Evolutionary conservation across 176 grass and related monocot genomes (phyloP).

Genomic region (Ampelocalamus luodianensis): DNA sequence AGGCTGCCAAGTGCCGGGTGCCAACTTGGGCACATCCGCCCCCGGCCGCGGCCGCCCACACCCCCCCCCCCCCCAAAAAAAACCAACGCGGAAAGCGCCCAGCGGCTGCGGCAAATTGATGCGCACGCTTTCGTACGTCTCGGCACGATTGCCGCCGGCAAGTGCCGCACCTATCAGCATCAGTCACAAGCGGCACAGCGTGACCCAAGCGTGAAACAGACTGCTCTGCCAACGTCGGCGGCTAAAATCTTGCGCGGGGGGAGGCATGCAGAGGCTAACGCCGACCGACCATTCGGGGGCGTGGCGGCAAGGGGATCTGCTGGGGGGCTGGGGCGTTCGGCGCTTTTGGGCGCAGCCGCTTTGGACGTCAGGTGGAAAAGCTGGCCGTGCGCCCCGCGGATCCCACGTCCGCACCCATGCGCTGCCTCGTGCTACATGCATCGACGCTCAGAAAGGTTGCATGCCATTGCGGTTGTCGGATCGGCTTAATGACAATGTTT

Average conservation of each 20-base stretch:
- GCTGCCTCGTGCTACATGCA: background rate
- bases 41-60: constrained; percentile 32
- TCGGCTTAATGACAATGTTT: background rate
- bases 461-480: constrained; percentile 31
- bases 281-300: background rate
- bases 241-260: background rate
- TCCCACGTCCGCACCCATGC: background rate
- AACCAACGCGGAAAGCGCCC: background rate
- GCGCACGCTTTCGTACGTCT: background rate
- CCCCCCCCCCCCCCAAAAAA: background rate
- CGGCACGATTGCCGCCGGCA: constrained; percentile 27
- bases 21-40: constrained; percentile 28
- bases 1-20: constrained; percentile 30
- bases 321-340: background rate
- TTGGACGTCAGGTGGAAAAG: constrained; percentile 31
- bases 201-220: background rate
- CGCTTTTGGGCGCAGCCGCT: constrained; percentile 48
- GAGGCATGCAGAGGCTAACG: background rate
- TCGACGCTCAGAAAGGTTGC: background rate
- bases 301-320: background rate
- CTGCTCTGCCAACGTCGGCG: background rate
- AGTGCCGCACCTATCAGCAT: background rate
- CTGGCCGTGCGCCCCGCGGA: background rate
- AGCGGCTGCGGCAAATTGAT: background rate
- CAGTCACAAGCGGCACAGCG: background rate